Conservation (phyloP, 345 rosid genomes). For the Rhodamnia rubescens region DNA sequence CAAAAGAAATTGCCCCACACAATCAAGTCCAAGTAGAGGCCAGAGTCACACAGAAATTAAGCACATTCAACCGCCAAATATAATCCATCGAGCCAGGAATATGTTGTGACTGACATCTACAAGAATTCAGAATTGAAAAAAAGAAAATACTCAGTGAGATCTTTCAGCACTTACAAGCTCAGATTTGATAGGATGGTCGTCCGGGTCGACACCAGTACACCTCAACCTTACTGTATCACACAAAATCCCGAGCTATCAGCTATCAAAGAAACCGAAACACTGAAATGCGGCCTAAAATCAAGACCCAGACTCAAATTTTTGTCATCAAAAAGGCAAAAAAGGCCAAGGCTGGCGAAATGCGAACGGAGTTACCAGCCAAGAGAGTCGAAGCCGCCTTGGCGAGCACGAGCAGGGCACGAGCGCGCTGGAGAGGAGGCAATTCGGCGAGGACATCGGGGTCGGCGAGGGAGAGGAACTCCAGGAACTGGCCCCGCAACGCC, state of each 20-base stretch:
- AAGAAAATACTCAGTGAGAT: not conserved
- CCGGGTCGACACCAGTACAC: constrained; percentile 65
- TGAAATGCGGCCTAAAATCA: not conserved
- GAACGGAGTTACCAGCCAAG: constrained; percentile 29
- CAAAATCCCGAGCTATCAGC: not conserved
- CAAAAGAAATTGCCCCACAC: not conserved
- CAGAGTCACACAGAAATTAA: not conserved
- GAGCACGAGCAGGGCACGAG: constrained; percentile 48
- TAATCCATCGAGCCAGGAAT: not conserved
- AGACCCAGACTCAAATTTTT: not conserved
- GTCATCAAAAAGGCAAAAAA: not conserved
- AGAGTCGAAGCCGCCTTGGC: constrained; percentile 65
- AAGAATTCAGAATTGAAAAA: not conserved
- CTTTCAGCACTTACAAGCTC: constrained; percentile 52
- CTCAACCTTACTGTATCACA: constrained; percentile 62
- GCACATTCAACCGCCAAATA: not conserved
- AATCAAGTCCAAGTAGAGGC: not conserved
- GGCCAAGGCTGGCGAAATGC: not conserved
- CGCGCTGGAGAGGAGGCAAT: constrained; percentile 63
- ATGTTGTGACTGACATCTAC: not conserved
- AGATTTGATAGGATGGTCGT: constrained; percentile 75
- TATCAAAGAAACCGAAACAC: not conserved
- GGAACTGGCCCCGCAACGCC: constrained; percentile 40
- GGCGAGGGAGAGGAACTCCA: constrained; percentile 36
- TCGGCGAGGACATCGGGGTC: constrained; percentile 55